A percentile compares a stretch with the other conserved stretches of the same genome.
Evolutionary conservation across 306 rosid genomes (phyloP).

Genomic region (Vigna hirtella): DNA sequence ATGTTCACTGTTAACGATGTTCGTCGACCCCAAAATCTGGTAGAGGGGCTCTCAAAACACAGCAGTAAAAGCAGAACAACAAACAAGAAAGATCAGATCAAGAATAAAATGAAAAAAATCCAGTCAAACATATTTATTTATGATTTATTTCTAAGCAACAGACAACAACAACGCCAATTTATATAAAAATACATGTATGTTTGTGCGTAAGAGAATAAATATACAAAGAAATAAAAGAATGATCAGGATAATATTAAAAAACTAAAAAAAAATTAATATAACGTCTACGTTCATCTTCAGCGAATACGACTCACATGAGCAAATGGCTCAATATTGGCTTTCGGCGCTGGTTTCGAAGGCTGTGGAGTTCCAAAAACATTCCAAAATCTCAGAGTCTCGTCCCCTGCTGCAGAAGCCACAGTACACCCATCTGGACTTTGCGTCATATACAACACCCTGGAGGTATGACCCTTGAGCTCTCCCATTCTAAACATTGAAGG

Average conservation of each 20-base stretch:
- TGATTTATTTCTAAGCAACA: not conserved
- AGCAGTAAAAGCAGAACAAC: not conserved
- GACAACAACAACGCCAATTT: not conserved
- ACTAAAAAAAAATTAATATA: no score
- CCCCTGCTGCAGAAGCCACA: slow-evolving; percentile 67
- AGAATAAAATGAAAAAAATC: not conserved
- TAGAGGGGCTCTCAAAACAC: not conserved
- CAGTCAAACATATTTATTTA: not conserved
- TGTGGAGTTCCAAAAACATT: slow-evolving; percentile 62
- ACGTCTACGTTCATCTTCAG: slow-evolving; percentile 21
- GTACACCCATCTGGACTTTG: slow-evolving; percentile 62
- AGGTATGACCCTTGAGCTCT: slow-evolving; percentile 82
- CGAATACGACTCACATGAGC: slow-evolving; percentile 52
- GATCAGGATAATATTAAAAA: not conserved
- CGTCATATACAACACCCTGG: slow-evolving; percentile 80
- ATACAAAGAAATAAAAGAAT: not conserved
- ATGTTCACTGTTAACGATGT: not conserved
- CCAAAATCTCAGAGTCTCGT: slow-evolving; percentile 60
- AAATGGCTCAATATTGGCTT: slow-evolving; percentile 49
- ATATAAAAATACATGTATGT: not conserved
- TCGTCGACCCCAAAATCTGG: not conserved
- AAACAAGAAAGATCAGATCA: not conserved
- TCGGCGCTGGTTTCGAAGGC: slow-evolving; percentile 44
- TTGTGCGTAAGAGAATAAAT: not conserved
- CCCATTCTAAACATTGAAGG: slow-evolving; percentile 86